Conservation (phyloP, 2,329 filamentous ascomycete genomes). For the Fusarium aywerte region DNA sequence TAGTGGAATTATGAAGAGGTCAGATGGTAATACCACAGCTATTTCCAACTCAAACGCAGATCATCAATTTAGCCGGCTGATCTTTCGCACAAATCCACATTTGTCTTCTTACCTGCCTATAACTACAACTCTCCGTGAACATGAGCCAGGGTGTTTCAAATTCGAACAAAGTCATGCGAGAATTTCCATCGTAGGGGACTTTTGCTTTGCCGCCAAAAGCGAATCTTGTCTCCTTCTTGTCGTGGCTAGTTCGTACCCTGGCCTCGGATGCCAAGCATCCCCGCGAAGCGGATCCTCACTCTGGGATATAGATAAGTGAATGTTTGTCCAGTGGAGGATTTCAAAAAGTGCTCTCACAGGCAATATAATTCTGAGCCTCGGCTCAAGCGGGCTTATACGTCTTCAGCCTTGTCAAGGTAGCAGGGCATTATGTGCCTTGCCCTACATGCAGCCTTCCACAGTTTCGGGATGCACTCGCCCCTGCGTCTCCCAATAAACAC, state of each 20-base stretch:
- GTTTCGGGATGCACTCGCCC: background rate
- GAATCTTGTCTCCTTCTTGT: constrained; percentile 28
- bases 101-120: background rate
- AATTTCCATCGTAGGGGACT: constrained; percentile 11
- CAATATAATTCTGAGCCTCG: background rate
- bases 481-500: background rate
- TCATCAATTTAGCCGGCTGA: background rate
- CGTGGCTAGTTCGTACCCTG: constrained; percentile 24
- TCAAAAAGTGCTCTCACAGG: background rate
- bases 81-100: background rate
- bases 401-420: constrained; percentile 2
- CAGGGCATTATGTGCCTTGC: constrained; percentile 17
- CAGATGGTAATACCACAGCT: background rate
- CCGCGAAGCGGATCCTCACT: background rate
- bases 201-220: constrained; percentile 10
- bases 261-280: constrained; percentile 10
- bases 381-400: background rate
- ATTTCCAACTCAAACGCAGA: background rate
- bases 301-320: constrained; percentile 12
- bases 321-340: background rate
- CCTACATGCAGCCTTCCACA: constrained; percentile 14
- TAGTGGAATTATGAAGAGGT: background rate
- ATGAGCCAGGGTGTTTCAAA: background rate
- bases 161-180: constrained; percentile 4
- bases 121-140: background rate